Base-by-base conservation (phyloP, 1,139 yeast species). In the Kodamaea anthophila region DNA sequence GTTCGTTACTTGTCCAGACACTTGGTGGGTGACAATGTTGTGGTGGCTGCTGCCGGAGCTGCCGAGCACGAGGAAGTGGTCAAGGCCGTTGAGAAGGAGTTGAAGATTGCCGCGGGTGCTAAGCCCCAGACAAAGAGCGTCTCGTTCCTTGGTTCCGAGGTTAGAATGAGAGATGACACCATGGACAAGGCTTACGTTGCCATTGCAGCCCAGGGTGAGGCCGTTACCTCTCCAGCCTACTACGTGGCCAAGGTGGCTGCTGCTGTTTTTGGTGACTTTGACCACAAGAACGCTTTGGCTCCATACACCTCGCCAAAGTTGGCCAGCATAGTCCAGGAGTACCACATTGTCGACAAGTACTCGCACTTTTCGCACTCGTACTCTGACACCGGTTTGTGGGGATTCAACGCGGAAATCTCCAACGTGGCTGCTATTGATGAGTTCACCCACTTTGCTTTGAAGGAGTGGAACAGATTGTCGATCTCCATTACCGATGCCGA, bases 81-180 rank as follows among this genome's bases (percentile, higher is more conserved):
- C 41, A 77, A 74, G 37, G 67, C 78, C 34, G 71, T 81, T 41
- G 79, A 77, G 52, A 8, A 13, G 8, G 55, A 62, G 33, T 48
- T 80, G 35, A 53, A 69, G 34, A 48, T 80, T 34, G 53, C 69
- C 35, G 56, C 67, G 33, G 85, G 83, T 39, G 58, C 65, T 36
- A 75, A 73, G 53, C 77, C 80, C 44, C 63, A 65, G 26, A 53
- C 55, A 34, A 61, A 64, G 42, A 66, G 74, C 37, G 74, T 80
- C 37, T 54, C 74, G 26, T 82, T 81, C 73, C 70, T 82, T 57
- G 94, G 94, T 52, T 81, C 91, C 32, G 93, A 83, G 58, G 77
- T 81, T 44, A 77, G 87, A 72, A 65, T 81, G 68, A 80, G 94
- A 76, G 94, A 83, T 53, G 94, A 83, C 60, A 82, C 87, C 45